phyloP scores from a whole-genome alignment of 345 rosid genomes.

The Psidium guajava region DNA sequence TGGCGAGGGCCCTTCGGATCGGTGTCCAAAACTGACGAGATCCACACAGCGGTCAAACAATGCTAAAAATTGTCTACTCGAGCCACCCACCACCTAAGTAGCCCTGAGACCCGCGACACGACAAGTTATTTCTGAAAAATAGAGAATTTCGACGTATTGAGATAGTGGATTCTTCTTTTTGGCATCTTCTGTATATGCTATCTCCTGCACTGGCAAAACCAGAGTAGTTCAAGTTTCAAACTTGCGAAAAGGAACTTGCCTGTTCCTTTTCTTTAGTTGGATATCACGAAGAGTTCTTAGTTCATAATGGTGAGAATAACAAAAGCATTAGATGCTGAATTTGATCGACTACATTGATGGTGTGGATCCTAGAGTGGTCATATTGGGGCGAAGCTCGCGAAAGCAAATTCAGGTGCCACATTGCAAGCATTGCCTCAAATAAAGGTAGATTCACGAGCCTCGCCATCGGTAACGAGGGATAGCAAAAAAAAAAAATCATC shows the following conservation, averaged over 20 bases:
- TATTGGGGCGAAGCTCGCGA: too few species aligned
- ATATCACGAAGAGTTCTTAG: background rate
- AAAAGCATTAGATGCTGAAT: background rate
- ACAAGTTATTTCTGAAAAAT: too few species aligned
- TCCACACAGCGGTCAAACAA: background rate
- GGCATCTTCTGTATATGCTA: background rate
- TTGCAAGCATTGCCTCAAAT: too few species aligned
- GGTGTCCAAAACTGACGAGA: accelerated
- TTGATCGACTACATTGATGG: background rate
- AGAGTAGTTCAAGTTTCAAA: background rate
- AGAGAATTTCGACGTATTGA: background rate
- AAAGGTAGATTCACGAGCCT: too few species aligned
- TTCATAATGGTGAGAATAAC: background rate
- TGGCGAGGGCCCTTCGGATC: background rate
- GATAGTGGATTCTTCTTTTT: background rate
- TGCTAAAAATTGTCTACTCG: accelerated
- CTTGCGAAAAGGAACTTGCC: background rate
- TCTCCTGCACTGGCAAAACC: background rate
- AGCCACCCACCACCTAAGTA: too few species aligned
- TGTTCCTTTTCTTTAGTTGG: background rate
- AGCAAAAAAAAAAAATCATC: too few species aligned
- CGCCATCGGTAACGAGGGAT: too few species aligned
- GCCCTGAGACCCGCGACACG: too few species aligned
- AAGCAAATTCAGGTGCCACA: too few species aligned
- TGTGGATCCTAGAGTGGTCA: too few species aligned